Evolutionary conservation across 805 yeast species (phyloP), one percentile per base, ranked within the genome.

Genomic region (Sugiyamaella qingdaonensis): DNA sequence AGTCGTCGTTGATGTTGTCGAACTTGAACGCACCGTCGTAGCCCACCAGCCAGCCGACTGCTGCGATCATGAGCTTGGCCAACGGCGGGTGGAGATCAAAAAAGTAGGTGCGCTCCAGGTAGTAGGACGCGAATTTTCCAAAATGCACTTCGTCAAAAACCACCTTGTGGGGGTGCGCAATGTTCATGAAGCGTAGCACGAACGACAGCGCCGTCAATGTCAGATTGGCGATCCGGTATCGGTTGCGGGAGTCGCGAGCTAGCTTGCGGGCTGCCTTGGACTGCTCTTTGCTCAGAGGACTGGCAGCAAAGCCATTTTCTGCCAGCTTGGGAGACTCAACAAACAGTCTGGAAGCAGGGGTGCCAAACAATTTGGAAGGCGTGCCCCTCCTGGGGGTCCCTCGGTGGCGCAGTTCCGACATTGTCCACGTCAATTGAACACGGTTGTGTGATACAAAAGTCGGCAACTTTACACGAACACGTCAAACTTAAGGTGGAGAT

Each of bases 71-170:
- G 68, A 94, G 76, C 69, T 94, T 94, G 51, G 96, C 99, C 70
- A 94, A 88, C 19, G 99, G 99, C 9, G 99, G 99, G 72, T 94
- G 99, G 49, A 94, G 82, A 71, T 94, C 99, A 65, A 94, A 94
- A 69, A 89, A 94, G 69, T 88, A 94, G 0, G 96, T 86, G 57
- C 96, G 78, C 69, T 92, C 87, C 55, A 92, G 72, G 69, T 92
- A 92, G 37, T 53, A 56, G 51, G 60, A 53, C 19, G 77, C 78
- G 56, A 73, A 73, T 61, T 73, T 73, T 46, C 78, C 78, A 55
- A 73, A 92, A 56, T 73, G 78, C 36, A 74, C 77, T 61, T 73
- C 60, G 66, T 77, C 70, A 67, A 73, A 49, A 46, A 94, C 94
- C 31, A 94, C 97, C 52, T 78, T 76, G 53, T 79, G 75, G 56